Conservation (phyloP, 2,329 filamentous ascomycete species). For the Cryoendolithus antarcticus region DNA sequence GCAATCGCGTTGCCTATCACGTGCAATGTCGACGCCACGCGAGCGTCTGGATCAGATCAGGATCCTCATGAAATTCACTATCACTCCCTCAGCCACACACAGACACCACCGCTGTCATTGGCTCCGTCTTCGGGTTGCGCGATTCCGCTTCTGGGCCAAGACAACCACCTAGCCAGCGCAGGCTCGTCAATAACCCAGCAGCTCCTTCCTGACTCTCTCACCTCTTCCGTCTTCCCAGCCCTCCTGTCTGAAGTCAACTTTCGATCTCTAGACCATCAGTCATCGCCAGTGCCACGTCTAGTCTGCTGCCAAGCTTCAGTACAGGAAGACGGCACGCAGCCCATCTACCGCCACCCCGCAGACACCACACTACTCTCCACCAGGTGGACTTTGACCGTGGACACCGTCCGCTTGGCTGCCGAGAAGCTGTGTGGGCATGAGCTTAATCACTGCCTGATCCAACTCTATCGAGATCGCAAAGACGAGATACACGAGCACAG, state of each 20-base stretch:
- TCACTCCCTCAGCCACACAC: too few species aligned
- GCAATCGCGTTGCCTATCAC: too few species aligned
- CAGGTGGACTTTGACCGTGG: conserved; percentile 62
- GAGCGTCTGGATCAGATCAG: too few species aligned
- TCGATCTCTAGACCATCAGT: conserved; percentile 86
- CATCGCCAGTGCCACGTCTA: conserved; percentile 79
- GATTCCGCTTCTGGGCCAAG: conserved; percentile 16
- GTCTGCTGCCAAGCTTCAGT: conserved; percentile 78
- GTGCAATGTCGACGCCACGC: too few species aligned
- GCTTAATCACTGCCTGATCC: conserved; percentile 85
- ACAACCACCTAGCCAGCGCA: conserved; percentile 37
- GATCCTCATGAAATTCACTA: too few species aligned
- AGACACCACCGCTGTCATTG: too few species aligned
- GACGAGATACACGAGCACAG: conserved; percentile 96
- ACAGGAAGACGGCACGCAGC: conserved; percentile 63
- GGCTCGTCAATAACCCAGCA: conserved; percentile 65
- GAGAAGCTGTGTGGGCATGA: conserved; percentile 64
- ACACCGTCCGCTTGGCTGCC: conserved; percentile 53
- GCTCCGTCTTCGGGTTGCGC: too few species aligned
- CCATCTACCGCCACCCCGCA: conserved; percentile 87
- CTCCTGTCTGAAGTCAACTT: conserved; percentile 67
- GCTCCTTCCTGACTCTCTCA: conserved; percentile 45
- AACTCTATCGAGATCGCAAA: conserved; percentile 75
- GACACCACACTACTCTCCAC: conserved; percentile 73
- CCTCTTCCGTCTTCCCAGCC: conserved; percentile 52